phyloP scores from a whole-genome alignment of 495 filamentous ascomycete species.

The Penicillium herquei region DNA sequence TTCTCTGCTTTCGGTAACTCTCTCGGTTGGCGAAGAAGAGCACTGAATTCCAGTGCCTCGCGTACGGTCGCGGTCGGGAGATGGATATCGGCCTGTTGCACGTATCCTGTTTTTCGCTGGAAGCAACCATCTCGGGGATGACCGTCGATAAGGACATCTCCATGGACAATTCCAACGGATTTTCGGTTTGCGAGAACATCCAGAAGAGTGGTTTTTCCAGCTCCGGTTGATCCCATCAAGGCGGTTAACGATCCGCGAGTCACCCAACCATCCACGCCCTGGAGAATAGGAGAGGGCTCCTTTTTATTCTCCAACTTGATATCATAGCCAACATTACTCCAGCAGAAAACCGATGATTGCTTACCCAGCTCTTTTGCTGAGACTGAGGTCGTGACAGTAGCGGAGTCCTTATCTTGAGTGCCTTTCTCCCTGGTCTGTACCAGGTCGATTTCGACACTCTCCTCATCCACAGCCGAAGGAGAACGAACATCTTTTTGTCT shows the following conservation, averaged over 20 bases:
- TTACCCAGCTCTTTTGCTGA: background rate
- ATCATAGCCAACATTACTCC: background rate
- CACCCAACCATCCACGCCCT: background rate
- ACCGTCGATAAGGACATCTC: slow-evolving; percentile 28
- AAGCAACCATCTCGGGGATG: slow-evolving; percentile 23
- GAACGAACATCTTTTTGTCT: slow-evolving; percentile 1
- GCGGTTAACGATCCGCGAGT: slow-evolving; percentile 27
- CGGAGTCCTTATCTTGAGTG: too few relatives aligned
- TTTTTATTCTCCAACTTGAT: background rate
- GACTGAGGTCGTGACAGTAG: background rate
- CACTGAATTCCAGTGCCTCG: background rate
- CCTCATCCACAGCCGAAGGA: too few relatives aligned
- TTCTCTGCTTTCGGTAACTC: background rate
- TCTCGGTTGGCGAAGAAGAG: background rate
- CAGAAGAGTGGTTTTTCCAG: slow-evolving; percentile 62
- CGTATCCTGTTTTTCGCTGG: slow-evolving; percentile 56
- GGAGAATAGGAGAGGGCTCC: slow-evolving; percentile 35
- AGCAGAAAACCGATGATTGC: background rate
- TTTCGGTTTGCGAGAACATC: slow-evolving; percentile 38
- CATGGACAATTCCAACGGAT: slow-evolving; percentile 24
- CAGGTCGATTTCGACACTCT: background rate
- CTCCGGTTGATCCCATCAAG: slow-evolving; percentile 67
- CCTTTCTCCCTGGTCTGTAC: background rate
- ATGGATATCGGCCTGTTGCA: slow-evolving; percentile 71
- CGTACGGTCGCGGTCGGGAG: slow-evolving; percentile 16